Conservation (phyloP, 805 yeast species). For the Candida dendrica region DNA sequence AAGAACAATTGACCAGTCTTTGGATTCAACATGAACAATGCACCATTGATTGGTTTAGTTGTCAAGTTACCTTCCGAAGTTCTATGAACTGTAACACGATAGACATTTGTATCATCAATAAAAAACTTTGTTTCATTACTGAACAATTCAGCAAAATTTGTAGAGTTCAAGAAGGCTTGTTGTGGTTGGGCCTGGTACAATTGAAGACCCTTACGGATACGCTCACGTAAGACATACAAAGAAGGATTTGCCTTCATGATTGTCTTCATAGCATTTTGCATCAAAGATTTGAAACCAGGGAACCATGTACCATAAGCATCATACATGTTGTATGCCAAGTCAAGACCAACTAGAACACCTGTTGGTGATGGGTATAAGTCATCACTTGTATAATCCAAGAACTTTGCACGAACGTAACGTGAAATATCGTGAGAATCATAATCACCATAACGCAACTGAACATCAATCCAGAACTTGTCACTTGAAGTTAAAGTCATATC, state of each 20-base stretch:
- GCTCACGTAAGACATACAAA: conserved; percentile 80
- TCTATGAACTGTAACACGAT: conserved; percentile 84
- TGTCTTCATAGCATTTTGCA: conserved; percentile 88
- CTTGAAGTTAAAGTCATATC: conserved; percentile 44
- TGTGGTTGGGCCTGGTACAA: conserved; percentile 90
- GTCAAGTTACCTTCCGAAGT: conserved; percentile 91
- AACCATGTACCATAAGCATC: conserved; percentile 98
- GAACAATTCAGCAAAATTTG: conserved; percentile 85
- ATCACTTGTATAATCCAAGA: conserved; percentile 87
- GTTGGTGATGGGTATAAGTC: conserved; percentile 87
- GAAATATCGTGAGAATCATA: conserved; percentile 96
- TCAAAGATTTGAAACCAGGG: conserved; percentile 83
- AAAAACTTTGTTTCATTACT: conserved; percentile 77
- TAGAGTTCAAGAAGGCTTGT: conserved; percentile 83
- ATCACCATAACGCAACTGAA: conserved; percentile 93
- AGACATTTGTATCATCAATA: conserved; percentile 91
- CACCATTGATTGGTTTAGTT: conserved; percentile 90
- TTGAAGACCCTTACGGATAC: conserved; percentile 90
- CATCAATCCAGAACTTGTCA: conserved; percentile 88
- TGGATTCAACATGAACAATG: conserved; percentile 84
- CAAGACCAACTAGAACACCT: conserved; percentile 86
- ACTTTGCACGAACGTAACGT: conserved; percentile 87
- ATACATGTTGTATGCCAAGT: conserved; percentile 90
- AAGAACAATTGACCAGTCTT: conserved; percentile 84
- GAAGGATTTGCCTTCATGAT: conserved; percentile 96